These are phyloP conservation scores for Penicillium lividum DNA, from an alignment of 495 filamentous ascomycete genomes.

Conservation along the genomic window DNA sequence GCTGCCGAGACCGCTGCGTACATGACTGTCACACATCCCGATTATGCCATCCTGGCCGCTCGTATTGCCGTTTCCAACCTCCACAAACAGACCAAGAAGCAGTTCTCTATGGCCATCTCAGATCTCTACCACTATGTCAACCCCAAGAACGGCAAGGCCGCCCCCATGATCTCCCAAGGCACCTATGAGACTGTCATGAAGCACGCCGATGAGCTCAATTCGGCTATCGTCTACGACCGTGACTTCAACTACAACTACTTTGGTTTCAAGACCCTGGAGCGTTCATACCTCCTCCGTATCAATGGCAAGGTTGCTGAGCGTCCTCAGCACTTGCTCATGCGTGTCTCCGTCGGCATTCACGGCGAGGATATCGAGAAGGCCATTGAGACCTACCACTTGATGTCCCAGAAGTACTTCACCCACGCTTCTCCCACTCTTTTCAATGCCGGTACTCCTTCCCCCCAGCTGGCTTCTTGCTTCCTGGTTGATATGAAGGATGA, in stretches of 20 bases:
- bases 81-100: slow-evolving; percentile 99
- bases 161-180: slow-evolving; percentile 90
- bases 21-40: slow-evolving; percentile 99
- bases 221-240: slow-evolving; percentile 96
- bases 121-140: slow-evolving; percentile 97
- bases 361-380: slow-evolving; percentile 91
- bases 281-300: slow-evolving; percentile 92
- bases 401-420: slow-evolving; percentile 97
- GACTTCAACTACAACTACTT: slow-evolving; percentile 99
- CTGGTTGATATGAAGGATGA: slow-evolving; percentile 98
- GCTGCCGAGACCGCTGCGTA: slow-evolving; percentile 98
- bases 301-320: slow-evolving; percentile 93
- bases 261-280: slow-evolving; percentile 98
- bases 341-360: slow-evolving; percentile 95
- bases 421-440: slow-evolving; percentile 97
- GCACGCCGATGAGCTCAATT: slow-evolving; percentile 94
- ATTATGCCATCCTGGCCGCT: slow-evolving; percentile 98
- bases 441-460: slow-evolving; percentile 92
- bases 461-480: slow-evolving; percentile 96
- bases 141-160: slow-evolving; percentile 80
- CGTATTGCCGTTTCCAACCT: slow-evolving; percentile 99
- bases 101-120: slow-evolving; percentile 89
- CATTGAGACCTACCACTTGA: slow-evolving; percentile 95
- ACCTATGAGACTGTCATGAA: slow-evolving; percentile 91
- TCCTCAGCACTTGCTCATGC: slow-evolving; percentile 99